Conservation (phyloP, 768 basidiomycete species). For the Termitomyces sp. region DNA sequence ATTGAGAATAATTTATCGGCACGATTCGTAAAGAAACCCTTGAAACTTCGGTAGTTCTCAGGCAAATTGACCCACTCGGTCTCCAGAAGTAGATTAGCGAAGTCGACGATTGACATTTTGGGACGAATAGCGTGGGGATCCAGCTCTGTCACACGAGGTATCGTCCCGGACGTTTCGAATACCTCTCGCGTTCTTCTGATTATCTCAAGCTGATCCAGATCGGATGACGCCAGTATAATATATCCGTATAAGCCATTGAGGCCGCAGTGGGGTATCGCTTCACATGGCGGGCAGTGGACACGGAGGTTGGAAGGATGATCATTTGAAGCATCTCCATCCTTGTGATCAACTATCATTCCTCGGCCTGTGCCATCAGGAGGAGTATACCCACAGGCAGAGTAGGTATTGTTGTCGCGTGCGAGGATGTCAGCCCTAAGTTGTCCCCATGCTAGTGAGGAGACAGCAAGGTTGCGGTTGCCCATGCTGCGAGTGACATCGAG, state of each 20-base stretch:
- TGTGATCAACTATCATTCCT: conserved; percentile 9
- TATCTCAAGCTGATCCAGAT: conserved; percentile 16
- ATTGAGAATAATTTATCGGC: not conserved
- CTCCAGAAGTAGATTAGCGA: conserved; percentile 1
- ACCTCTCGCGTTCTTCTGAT: conserved; percentile 11
- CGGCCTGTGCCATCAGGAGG: conserved; percentile 1
- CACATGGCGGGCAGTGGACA: conserved; percentile 11
- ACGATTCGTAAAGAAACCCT: conserved; percentile 5
- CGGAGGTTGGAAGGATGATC: conserved; percentile 9
- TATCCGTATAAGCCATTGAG: conserved; percentile 2
- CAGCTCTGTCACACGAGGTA: conserved; percentile 10
- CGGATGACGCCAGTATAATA: conserved; percentile 3
- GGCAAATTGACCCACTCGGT: conserved; percentile 1
- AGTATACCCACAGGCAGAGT: conserved; percentile 11
- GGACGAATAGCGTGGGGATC: conserved; percentile 7
- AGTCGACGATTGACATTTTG: conserved; percentile 2
- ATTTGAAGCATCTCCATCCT: conserved; percentile 9
- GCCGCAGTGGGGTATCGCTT: conserved; percentile 13
- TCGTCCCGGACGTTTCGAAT: conserved; percentile 9
- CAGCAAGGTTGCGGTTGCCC: not conserved
- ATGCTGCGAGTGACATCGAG: conserved; percentile 6
- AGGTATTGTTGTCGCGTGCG: conserved; percentile 8
- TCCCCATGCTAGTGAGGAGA: conserved; percentile 2
- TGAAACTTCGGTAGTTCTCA: not conserved
- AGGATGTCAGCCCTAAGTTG: conserved; percentile 5